phyloP scores from a whole-genome alignment of 352 stramenopile genomes.

The Globisporangium apiculatum region DNA sequence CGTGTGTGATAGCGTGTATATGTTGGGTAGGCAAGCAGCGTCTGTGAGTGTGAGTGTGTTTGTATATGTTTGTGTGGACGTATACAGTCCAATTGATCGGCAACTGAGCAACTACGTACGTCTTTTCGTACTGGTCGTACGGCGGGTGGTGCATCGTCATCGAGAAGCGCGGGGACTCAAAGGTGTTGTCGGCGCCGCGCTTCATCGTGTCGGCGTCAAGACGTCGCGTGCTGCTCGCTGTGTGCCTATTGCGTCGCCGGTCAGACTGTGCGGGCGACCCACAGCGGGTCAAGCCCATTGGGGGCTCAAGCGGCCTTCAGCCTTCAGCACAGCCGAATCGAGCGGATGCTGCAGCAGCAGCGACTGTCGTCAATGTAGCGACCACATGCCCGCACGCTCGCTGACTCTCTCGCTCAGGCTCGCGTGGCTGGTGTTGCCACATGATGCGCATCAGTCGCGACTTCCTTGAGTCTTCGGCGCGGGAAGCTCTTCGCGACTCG shows the following conservation, averaged over 20 bases:
- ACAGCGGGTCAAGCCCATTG: background rate
- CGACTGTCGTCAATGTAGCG: background rate
- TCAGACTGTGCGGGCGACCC: background rate
- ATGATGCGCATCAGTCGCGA: too few species aligned
- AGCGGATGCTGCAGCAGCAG: too few species aligned
- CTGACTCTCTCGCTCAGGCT: too few species aligned
- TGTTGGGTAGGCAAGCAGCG: slow-evolving; percentile 2
- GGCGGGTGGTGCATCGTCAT: slow-evolving; percentile 9
- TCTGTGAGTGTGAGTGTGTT: background rate
- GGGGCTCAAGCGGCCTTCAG: too few species aligned
- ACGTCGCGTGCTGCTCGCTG: too few species aligned
- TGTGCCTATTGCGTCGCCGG: background rate
- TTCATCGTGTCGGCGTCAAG: background rate
- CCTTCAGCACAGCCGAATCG: too few species aligned
- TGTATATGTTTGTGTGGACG: background rate
- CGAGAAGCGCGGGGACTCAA: slow-evolving; percentile 13
- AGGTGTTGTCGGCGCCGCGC: background rate
- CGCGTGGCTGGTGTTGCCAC: too few species aligned
- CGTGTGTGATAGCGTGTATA: background rate
- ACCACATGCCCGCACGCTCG: too few species aligned
- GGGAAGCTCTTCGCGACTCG: too few species aligned
- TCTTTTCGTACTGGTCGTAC: slow-evolving; percentile 10
- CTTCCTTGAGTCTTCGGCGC: too few species aligned
- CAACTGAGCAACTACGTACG: slow-evolving; percentile 7
- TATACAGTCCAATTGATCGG: background rate